Evolutionary conservation across 78 protist species (phyloP).

Genomic region (Ministeria vibrans): DNA sequence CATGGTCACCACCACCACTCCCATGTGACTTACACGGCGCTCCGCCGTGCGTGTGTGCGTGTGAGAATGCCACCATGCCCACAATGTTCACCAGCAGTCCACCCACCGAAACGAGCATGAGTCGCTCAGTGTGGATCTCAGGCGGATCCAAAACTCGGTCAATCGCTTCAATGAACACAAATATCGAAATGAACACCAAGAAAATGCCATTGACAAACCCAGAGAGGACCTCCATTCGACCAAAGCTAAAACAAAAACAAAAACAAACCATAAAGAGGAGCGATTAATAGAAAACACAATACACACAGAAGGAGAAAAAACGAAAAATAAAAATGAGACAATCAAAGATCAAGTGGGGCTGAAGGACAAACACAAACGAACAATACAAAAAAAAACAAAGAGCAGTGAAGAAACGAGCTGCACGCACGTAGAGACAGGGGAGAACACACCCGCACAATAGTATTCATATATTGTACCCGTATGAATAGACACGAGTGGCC

Average conservation of each 20-base stretch:
- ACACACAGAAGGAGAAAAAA: neutral
- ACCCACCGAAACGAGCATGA: constrained; percentile 73
- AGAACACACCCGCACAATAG: neutral
- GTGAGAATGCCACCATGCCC: constrained; percentile 77
- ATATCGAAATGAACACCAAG: constrained; percentile 69
- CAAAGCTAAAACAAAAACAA: constrained; percentile 33
- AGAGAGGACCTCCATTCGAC: constrained; percentile 71
- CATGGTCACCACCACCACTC: constrained; percentile 29
- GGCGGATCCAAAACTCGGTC: constrained; percentile 75
- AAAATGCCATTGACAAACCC: constrained; percentile 89
- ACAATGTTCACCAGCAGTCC: constrained; percentile 88
- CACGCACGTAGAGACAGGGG: neutral
- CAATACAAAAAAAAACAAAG: neutral
- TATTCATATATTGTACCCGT: constrained; percentile 53
- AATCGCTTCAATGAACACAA: constrained; percentile 73
- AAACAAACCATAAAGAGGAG: neutral
- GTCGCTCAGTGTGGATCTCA: constrained; percentile 59
- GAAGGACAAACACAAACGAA: constrained; percentile 53
- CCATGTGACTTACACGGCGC: no score
- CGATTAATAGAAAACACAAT: neutral
- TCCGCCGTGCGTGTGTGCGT: constrained; percentile 44
- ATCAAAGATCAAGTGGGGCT: no score
- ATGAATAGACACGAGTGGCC: constrained; percentile 45
- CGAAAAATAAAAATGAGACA: neutral
- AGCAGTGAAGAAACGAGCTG: neutral